Evolutionary conservation across 2,329 filamentous ascomycete species (phyloP).

Genomic region (Trichoderma sp.): DNA sequence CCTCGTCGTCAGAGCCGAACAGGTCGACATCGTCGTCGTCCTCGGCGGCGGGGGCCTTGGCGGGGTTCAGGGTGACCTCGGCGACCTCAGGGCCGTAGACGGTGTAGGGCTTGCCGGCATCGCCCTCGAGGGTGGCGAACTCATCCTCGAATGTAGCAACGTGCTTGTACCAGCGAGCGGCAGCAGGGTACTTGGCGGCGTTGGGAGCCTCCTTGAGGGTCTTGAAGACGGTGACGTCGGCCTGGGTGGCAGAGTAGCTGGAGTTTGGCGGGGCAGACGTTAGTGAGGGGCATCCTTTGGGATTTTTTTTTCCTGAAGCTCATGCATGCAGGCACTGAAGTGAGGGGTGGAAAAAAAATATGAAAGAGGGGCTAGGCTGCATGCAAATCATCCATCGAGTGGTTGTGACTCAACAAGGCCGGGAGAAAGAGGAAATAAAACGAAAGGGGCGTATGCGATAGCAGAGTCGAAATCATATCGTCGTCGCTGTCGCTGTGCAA

Average conservation of each 20-base stretch:
- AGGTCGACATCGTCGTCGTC: conserved; percentile 90
- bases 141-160: conserved; percentile 90
- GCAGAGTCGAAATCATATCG: not conserved
- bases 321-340: conserved; percentile 20
- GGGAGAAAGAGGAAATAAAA: not conserved
- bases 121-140: conserved; percentile 87
- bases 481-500: conserved; percentile 4
- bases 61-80: conserved; percentile 80
- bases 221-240: conserved; percentile 96
- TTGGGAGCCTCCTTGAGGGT: conserved; percentile 76
- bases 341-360: conserved; percentile 23
- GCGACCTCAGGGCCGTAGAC: conserved; percentile 85
- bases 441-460: not conserved
- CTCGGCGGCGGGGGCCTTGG: conserved; percentile 73
- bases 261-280: conserved; percentile 25
- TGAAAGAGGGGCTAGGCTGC: conserved; percentile 27
- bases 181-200: conserved; percentile 87
- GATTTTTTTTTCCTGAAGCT: conserved; percentile 8
- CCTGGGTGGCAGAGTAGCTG: conserved; percentile 76
- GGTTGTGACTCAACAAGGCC: conserved; percentile 3
- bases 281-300: conserved; percentile 17
- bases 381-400: conserved; percentile 14
- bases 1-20: conserved; percentile 91
- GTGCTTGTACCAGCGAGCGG: conserved; percentile 99
- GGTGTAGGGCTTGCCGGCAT: conserved; percentile 85